These are phyloP conservation scores for Bothriochloa decipiens DNA, from an alignment of 176 grass and related monocot species.

Conservation along the genomic window DNA sequence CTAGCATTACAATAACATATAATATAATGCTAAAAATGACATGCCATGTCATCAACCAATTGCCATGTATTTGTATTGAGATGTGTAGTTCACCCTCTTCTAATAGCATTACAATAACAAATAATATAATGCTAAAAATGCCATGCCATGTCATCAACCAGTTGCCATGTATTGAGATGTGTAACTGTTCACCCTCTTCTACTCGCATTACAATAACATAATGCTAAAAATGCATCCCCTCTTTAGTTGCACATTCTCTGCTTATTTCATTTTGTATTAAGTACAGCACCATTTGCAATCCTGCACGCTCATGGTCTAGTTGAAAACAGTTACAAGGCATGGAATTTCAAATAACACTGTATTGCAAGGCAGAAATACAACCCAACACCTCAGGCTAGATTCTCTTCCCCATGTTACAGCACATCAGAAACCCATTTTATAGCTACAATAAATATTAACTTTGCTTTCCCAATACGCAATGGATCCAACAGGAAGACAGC, in stretches of 20 bases:
- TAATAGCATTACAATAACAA: background rate
- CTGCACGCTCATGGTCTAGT: background rate
- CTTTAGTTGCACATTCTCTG: constrained; percentile 6
- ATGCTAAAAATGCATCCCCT: background rate
- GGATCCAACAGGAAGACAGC: background rate
- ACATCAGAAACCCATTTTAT: constrained; percentile 16
- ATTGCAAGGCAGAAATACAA: constrained; percentile 25
- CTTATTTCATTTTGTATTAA: constrained; percentile 25
- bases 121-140: background rate
- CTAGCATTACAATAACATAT: background rate
- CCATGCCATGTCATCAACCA: constrained; percentile 26
- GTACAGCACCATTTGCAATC: constrained; percentile 23
- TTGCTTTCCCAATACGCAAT: constrained; percentile 33
- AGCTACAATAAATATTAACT: constrained; percentile 19
- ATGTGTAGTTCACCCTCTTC: background rate
- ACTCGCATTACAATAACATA: background rate
- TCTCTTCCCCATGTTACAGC: constrained; percentile 29
- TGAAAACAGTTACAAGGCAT: constrained; percentile 16
- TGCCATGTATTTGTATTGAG: constrained; percentile 18
- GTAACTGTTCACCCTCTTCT: background rate
- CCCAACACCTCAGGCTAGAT: constrained; percentile 4
- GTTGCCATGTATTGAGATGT: background rate
- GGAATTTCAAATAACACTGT: background rate
- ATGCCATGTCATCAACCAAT: constrained; percentile 24
- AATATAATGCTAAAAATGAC: background rate